Base-by-base conservation (phyloP, 2,329 filamentous ascomycete genomes). In the Tolypocladium amazonense region DNA sequence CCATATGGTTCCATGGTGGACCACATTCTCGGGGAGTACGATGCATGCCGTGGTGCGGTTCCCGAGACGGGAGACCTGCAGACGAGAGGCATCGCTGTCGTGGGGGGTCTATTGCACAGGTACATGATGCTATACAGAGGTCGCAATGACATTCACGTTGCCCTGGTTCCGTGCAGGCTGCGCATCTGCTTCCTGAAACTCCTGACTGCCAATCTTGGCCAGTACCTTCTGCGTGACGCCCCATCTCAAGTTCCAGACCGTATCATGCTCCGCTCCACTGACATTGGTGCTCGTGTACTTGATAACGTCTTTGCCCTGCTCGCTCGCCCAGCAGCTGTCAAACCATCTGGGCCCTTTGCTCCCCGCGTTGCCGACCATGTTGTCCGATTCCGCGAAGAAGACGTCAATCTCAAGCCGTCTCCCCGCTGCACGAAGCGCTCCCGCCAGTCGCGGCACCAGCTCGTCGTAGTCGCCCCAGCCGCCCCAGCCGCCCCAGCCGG, bases 381-480 rank as follows among this genome's bases (percentile, higher is more conserved):
- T 15, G 45, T 72, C 71, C n/a, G 57, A 67, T 58, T 69, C 68
- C 3, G 67, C 67, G 45, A 64, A 71, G 47, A 68, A 71, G 3
- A 68, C 64, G 6, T 69, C 63, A 4, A 72, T 64, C 8, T 37
- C 50, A 38, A 72, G 58, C n/a, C 37, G 61, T 23, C 57, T 56
- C 14, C 63, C 63, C 0, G 59, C 52, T 0, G 33, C 58, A 47
- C 62, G 59, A 50, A 70, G 52, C 9, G 56, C 62, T 23, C 65
- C 62, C 23, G 58, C 64, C 59, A 71, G 35, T 3, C 65, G 63
- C 38, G 67, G 66, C 39, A 73, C 62, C 23, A 69, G 57, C n/a
- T 25, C 56, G 52, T 73, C 69, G 57, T 69, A 70, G 55, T 72
- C 68, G 5, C 62, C 65, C 71, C 71, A 73, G 27, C 67, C 65